Conservation (phyloP, 2,329 filamentous ascomycete genomes). For the Shiraia bambusicola region DNA sequence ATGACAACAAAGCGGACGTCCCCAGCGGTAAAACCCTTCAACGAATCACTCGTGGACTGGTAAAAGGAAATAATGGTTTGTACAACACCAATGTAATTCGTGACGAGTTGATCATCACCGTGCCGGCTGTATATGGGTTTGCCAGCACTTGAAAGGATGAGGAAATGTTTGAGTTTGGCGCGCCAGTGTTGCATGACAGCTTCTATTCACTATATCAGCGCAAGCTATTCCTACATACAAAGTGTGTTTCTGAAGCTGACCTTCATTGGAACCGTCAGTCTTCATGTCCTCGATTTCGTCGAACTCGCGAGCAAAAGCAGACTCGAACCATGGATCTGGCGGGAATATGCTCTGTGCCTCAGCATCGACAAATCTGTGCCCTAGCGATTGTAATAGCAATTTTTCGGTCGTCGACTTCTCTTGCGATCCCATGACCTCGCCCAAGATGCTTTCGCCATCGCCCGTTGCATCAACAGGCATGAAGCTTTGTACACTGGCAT, state of each 20-base stretch:
- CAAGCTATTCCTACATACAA: constrained; percentile 15
- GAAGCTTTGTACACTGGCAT: constrained; percentile 66
- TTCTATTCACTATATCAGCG: constrained; percentile 42
- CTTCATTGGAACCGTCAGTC: constrained; percentile 58
- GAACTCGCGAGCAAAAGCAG: constrained; percentile 76
- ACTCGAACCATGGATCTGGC: constrained; percentile 54
- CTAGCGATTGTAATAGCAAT: constrained; percentile 68
- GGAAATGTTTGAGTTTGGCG: constrained; percentile 92
- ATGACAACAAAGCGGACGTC: constrained; percentile 81
- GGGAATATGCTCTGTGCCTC: constrained; percentile 58
- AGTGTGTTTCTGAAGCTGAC: constrained; percentile 56
- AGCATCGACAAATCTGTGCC: constrained; percentile 55
- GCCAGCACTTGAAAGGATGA: constrained; percentile 92
- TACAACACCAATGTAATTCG: constrained; percentile 89
- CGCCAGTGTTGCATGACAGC: constrained; percentile 73
- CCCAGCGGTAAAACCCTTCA: constrained; percentile 85
- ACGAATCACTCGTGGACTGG: constrained; percentile 72
- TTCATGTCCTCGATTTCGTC: constrained; percentile 67
- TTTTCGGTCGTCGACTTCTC: constrained; percentile 64
- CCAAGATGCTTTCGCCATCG: constrained; percentile 80
- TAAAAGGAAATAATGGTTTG: constrained; percentile 99
- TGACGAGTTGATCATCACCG: constrained; percentile 85
- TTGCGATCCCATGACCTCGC: constrained; percentile 65
- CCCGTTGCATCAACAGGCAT: constrained; percentile 64
- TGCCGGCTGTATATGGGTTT: constrained; percentile 98